Percentiles rank a stretch among this genome's conserved stretches.
These are phyloP conservation scores for Arachnopeziza araneosa DNA, from an alignment of 2,329 filamentous ascomycete genomes.

Conservation along the genomic window DNA sequence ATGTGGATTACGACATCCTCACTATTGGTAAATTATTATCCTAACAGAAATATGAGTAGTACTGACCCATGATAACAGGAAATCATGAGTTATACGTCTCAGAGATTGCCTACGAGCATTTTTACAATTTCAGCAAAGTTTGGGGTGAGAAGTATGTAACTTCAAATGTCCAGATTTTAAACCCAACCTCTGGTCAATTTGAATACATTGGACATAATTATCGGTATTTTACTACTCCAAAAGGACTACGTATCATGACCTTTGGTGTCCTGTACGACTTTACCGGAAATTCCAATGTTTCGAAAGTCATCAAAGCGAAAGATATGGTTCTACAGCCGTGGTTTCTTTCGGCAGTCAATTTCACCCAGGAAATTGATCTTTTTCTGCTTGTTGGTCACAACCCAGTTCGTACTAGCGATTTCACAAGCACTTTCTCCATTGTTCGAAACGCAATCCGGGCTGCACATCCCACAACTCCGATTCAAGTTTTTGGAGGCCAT, in stretches of 20 bases:
- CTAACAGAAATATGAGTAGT: background rate
- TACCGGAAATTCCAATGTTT: slow-evolving; percentile 83
- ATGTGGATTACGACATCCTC: slow-evolving; percentile 77
- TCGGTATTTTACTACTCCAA: slow-evolving; percentile 72
- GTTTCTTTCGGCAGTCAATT: slow-evolving; percentile 73
- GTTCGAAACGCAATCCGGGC: slow-evolving; percentile 73
- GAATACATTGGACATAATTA: slow-evolving; percentile 75
- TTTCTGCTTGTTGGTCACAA: slow-evolving; percentile 84
- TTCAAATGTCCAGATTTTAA: slow-evolving; percentile 83
- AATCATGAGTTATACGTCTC: slow-evolving; percentile 91
- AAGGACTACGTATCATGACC: slow-evolving; percentile 24
- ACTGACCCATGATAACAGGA: slow-evolving; percentile 31
- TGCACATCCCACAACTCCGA: slow-evolving; percentile 69
- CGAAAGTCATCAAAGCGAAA: slow-evolving; percentile 69
- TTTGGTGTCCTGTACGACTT: slow-evolving; percentile 93
- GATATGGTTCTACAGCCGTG: slow-evolving; percentile 75
- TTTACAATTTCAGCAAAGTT: slow-evolving; percentile 73
- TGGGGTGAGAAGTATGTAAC: slow-evolving; percentile 69
- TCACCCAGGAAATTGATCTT: slow-evolving; percentile 62
- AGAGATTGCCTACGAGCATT: slow-evolving; percentile 44
- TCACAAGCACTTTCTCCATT: slow-evolving; percentile 66
- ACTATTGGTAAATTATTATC: slow-evolving; percentile 48
- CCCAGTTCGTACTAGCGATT: slow-evolving; percentile 49
- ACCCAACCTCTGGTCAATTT: slow-evolving; percentile 61
- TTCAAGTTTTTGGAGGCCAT: slow-evolving; percentile 86